Evolutionary conservation across 768 basidiomycete species (phyloP).

Genomic region (Mycena haematopus): DNA sequence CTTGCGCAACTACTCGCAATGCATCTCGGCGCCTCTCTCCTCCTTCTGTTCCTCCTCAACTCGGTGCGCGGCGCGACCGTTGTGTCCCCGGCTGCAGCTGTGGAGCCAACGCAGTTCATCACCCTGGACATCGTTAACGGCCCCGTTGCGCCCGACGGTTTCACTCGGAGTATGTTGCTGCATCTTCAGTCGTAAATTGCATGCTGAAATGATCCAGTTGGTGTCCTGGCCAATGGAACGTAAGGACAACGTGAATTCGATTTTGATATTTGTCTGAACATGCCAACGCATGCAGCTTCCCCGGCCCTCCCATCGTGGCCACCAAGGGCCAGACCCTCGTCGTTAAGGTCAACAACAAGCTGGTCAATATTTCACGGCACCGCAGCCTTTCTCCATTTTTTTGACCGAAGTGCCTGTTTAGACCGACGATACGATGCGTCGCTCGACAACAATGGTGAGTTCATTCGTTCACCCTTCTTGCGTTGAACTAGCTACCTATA

Average conservation of each 20-base stretch:
- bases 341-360: conserved; percentile 24
- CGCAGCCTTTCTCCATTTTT: neutral
- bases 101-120: neutral
- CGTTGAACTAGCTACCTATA: neutral
- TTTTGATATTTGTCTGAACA: neutral
- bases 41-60: conserved; percentile 10
- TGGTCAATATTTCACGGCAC: neutral
- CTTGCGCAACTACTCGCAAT: conserved; percentile 6
- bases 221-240: conserved; percentile 15
- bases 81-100: neutral
- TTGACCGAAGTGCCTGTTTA: neutral
- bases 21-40: neutral
- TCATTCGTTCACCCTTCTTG: neutral
- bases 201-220: neutral
- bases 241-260: neutral
- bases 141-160: conserved; percentile 1
- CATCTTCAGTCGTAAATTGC: neutral
- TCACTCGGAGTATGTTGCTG: neutral
- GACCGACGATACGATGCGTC: conserved; percentile 16
- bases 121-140: conserved; percentile 5
- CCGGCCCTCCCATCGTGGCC: conserved; percentile 21
- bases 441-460: conserved; percentile 6
- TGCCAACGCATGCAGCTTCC: conserved; percentile 12
- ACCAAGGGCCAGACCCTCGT: conserved; percentile 16
- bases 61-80: conserved; percentile 15